Evolutionary conservation across 2,329 filamentous ascomycete species (phyloP).

Genomic region (Cladosporium austrohemisphaericum): DNA sequence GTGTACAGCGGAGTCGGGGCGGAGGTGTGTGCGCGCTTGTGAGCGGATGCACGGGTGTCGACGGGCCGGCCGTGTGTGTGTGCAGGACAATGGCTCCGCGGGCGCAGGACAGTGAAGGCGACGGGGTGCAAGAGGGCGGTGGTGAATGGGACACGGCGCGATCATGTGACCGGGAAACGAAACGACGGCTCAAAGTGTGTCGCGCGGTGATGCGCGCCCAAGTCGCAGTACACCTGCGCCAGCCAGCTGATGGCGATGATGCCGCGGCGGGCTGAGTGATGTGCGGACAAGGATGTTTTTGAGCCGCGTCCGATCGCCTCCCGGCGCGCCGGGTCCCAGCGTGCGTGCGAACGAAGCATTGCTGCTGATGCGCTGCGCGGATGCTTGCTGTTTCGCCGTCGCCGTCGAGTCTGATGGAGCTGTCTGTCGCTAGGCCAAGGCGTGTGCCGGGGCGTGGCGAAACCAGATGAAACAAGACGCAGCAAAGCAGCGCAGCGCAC

Average conservation of each 20-base stretch:
- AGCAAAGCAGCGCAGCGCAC: slow-evolving; percentile 5
- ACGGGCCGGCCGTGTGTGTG: slow-evolving; percentile 9
- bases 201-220: background rate
- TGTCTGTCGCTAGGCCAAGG: background rate
- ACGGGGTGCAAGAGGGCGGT: background rate
- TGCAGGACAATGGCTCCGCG: slow-evolving; percentile 11
- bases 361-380: slow-evolving; percentile 6
- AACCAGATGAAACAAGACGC: background rate
- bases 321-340: slow-evolving; percentile 10
- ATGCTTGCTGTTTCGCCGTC: slow-evolving; percentile 1
- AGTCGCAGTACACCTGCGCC: background rate
- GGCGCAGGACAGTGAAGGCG: background rate
- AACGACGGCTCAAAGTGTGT: background rate
- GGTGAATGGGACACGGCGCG: background rate
- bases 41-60: background rate
- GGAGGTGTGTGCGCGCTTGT: slow-evolving; percentile 3
- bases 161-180: background rate
- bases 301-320: slow-evolving; percentile 14
- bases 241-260: slow-evolving; percentile 1
- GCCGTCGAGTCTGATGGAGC: background rate
- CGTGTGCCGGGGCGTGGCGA: no score
- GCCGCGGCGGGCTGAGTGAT: slow-evolving; percentile 8
- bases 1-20: slow-evolving; percentile 9
- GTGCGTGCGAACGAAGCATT: slow-evolving; percentile 13
- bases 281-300: slow-evolving; percentile 10